phyloP scores from a whole-genome alignment of 129 eudicot genomes.

The Chrysanthemum makinoi region DNA sequence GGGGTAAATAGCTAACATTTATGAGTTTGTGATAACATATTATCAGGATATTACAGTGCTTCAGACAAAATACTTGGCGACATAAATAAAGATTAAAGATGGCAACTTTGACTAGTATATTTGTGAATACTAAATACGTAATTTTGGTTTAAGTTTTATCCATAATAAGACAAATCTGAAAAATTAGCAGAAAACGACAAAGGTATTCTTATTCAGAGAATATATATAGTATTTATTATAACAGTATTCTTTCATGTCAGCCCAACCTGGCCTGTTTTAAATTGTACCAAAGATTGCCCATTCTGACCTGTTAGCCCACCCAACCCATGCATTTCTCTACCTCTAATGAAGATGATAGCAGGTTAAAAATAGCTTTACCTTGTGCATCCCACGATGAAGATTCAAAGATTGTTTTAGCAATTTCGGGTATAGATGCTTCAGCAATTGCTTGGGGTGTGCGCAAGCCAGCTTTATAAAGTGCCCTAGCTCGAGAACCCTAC shows the following conservation, averaged over 20 bases:
- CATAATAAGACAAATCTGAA: no score
- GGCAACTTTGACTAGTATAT: neutral
- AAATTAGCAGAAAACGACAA: no score
- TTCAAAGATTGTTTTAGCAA: conserved; percentile 85
- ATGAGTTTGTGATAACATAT: neutral
- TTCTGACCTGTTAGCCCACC: neutral
- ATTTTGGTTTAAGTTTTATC: neutral
- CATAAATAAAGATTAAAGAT: neutral
- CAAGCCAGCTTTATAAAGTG: conserved; percentile 90
- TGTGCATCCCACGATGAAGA: conserved; percentile 88
- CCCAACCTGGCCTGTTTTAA: no score
- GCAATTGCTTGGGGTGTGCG: conserved; percentile 96
- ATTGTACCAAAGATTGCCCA: no score
- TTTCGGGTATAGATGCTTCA: conserved; percentile 80
- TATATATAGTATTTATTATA: no score
- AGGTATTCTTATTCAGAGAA: no score
- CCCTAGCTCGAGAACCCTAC: conserved; percentile 97
- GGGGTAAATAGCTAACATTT: conserved; percentile 9
- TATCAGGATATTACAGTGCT: neutral
- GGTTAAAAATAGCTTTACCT: conserved; percentile 39
- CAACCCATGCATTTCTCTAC: neutral
- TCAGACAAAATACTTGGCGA: conserved; percentile 3
- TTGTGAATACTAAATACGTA: neutral
- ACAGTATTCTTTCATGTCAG: no score
- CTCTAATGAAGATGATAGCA: neutral